Conservation (phyloP, 2,329 filamentous ascomycete genomes). For the Sporothrix globosa region DNA sequence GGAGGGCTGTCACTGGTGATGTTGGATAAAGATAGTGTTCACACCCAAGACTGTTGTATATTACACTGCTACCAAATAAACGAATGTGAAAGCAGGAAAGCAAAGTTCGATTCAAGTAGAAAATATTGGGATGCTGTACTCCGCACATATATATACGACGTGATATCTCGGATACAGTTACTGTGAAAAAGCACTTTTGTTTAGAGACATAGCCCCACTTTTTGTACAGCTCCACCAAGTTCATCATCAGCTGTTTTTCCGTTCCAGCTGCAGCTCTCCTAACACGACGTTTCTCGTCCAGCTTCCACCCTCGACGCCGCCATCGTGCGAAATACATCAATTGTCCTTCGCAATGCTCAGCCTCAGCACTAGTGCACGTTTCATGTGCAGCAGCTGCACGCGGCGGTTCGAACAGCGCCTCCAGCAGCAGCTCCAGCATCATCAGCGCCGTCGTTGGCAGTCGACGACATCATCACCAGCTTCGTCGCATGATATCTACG, state of each 20-base stretch:
- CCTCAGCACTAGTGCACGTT: slow-evolving; percentile 26
- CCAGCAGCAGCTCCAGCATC: slow-evolving; percentile 43
- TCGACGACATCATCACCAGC: slow-evolving; percentile 39
- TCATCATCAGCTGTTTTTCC: slow-evolving; percentile 13
- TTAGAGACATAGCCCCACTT: slow-evolving; percentile 8
- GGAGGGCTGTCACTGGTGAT: not conserved
- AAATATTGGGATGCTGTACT: no score
- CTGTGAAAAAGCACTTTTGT: no score
- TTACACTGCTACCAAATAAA: not conserved
- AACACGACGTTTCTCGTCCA: not conserved
- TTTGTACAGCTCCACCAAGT: slow-evolving; percentile 1
- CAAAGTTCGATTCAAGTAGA: not conserved
- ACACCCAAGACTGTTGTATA: not conserved
- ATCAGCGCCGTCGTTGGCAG: slow-evolving; percentile 44
- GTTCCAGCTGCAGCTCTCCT: not conserved
- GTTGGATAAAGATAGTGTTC: not conserved
- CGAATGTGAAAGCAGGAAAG: not conserved
- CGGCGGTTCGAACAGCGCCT: slow-evolving; percentile 42
- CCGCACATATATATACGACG: no score
- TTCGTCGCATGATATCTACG: slow-evolving; percentile 72
- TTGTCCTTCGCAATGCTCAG: slow-evolving; percentile 31
- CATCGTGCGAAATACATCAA: not conserved
- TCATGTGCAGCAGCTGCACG: slow-evolving; percentile 54
- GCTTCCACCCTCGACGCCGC: not conserved
- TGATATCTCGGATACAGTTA: no score